These are phyloP conservation scores for Phialophora macrospora DNA, from an alignment of 2,329 filamentous ascomycete species.

Conservation along the genomic window DNA sequence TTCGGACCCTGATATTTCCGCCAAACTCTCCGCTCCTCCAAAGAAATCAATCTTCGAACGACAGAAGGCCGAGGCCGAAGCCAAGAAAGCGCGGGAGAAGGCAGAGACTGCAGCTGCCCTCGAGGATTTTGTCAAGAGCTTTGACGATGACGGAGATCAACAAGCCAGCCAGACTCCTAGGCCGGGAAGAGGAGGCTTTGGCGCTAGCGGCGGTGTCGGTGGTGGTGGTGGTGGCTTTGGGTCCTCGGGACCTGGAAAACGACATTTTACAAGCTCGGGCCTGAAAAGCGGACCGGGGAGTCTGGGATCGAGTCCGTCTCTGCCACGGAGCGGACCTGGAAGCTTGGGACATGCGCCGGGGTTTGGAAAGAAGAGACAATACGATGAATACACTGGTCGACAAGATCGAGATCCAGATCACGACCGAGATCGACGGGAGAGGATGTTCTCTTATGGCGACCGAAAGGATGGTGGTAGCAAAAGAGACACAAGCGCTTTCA, in stretches of 20 bases:
- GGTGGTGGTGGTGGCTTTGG: constrained; percentile 40
- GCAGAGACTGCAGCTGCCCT: constrained; percentile 87
- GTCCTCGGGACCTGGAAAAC: constrained; percentile 54
- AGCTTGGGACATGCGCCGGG: constrained; percentile 62
- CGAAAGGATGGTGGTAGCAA: constrained; percentile 17
- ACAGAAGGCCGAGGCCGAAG: constrained; percentile 86
- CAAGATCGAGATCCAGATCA: constrained; percentile 44
- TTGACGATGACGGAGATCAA: constrained; percentile 51
- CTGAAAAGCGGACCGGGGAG: constrained; percentile 57
- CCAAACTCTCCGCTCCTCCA: constrained; percentile 73
- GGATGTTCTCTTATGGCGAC: constrained; percentile 30
- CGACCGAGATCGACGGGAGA: constrained; percentile 25
- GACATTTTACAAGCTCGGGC: constrained; percentile 63
- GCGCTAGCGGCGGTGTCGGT: constrained; percentile 37
- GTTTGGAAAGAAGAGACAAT: constrained; percentile 61
- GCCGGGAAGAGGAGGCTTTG: constrained; percentile 42
- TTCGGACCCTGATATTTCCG: constrained; percentile 63
- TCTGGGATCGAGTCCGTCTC: constrained; percentile 47
- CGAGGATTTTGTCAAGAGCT: constrained; percentile 81
- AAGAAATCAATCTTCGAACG: constrained; percentile 89
- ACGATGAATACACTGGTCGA: constrained; percentile 45
- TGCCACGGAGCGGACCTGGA: constrained; percentile 64
- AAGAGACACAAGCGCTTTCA: constrained; percentile 14
- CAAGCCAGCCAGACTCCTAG: constrained; percentile 34
- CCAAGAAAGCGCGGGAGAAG: constrained; percentile 80